These are phyloP conservation scores for Medicago lupulina DNA, from an alignment of 306 rosid genomes.

Conservation along the genomic window DNA sequence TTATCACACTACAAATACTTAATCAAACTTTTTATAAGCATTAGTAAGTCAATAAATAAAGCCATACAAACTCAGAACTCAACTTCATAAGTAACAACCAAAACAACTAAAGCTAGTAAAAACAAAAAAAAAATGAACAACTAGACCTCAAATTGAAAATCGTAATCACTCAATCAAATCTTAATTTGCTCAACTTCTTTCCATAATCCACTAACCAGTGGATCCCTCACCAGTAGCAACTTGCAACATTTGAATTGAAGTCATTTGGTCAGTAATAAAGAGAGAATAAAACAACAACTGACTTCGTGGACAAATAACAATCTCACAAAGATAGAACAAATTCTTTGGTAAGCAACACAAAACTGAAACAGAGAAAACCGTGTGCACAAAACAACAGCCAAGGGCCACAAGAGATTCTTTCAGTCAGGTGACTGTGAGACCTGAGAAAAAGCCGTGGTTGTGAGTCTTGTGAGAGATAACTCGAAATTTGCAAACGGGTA, in stretches of 20 bases:
- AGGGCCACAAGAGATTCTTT: not conserved
- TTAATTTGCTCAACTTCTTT: not conserved
- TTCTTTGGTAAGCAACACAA: not conserved
- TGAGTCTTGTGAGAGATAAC: not conserved
- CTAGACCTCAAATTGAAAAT: not conserved
- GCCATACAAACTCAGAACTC: not conserved
- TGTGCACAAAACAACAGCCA: not conserved
- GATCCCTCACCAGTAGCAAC: not conserved
- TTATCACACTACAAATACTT: not conserved
- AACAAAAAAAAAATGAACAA: not conserved
- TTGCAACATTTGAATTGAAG: not conserved
- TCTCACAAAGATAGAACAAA: not conserved
- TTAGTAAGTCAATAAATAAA: constrained; percentile 6
- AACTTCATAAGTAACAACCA: not conserved
- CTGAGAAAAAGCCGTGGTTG: not conserved
- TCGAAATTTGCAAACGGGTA: not conserved
- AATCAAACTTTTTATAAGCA: not conserved
- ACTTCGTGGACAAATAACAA: not conserved
- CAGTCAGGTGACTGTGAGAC: not conserved
- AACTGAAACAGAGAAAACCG: not conserved
- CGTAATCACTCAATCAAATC: not conserved
- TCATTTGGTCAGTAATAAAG: not conserved
- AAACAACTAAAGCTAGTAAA: not conserved
- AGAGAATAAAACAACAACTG: not conserved
- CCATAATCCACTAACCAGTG: not conserved